Percentiles rank a stretch among this genome's conserved stretches.
Conservation (phyloP, 2,329 filamentous ascomycete species). For the Pezizomycotina sp. region DNA sequence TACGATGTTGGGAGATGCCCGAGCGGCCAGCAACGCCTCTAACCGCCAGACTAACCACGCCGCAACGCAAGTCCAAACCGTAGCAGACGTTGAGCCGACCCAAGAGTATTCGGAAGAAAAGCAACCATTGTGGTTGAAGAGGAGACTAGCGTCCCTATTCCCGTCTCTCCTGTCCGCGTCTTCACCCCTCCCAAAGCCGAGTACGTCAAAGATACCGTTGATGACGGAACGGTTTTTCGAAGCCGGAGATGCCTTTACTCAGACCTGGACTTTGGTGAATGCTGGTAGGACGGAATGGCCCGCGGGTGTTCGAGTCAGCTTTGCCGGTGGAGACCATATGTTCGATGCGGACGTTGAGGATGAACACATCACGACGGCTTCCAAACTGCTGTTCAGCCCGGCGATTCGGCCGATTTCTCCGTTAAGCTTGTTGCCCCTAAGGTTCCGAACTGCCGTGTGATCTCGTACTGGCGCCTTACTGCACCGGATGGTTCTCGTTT, state of each 20-base stretch:
- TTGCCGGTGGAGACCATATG: constrained; percentile 92
- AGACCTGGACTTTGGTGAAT: constrained; percentile 85
- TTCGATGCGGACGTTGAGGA: constrained; percentile 67
- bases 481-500: constrained; percentile 65
- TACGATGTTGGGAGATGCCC: constrained; percentile 13
- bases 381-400: constrained; percentile 53
- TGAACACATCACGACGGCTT: constrained; percentile 45
- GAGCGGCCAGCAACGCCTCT: constrained; percentile 9
- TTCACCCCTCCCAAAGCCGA: constrained; percentile 40
- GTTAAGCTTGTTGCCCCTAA: constrained; percentile 65
- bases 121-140: constrained; percentile 26
- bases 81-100: constrained; percentile 52
- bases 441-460: constrained; percentile 46
- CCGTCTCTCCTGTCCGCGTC: constrained; percentile 20
- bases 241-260: constrained; percentile 60
- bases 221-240: constrained; percentile 59
- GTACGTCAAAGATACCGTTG: constrained; percentile 62
- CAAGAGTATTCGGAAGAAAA: constrained; percentile 29
- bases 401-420: constrained; percentile 63
- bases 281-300: constrained; percentile 68
- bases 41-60: constrained; percentile 31
- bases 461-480: constrained; percentile 94
- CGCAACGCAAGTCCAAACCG: constrained; percentile 51
- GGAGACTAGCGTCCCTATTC: constrained; percentile 24
- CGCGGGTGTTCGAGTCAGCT: constrained; percentile 73